Evolutionary conservation across 2,329 filamentous ascomycete species (phyloP).

Genomic region (Penicillium brasilianum): DNA sequence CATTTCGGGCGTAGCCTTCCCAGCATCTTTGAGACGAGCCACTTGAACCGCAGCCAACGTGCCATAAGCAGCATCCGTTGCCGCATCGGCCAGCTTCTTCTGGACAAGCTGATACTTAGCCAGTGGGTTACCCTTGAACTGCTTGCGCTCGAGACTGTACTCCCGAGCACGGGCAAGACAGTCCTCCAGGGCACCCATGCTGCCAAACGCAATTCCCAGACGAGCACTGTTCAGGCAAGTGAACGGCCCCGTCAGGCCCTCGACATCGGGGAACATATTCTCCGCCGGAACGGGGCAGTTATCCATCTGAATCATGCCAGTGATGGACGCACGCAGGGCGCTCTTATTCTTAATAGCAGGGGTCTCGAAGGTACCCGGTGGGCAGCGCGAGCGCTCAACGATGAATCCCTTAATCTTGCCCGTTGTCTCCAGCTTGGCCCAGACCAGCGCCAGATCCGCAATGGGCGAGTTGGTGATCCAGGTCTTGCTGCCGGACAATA

Average conservation of each 20-base stretch:
- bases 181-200: constrained; percentile 93
- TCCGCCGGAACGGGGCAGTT: constrained; percentile 83
- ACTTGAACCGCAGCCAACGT: constrained; percentile 91
- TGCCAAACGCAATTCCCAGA: constrained; percentile 91
- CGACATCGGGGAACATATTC: constrained; percentile 92
- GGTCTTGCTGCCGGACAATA: constrained; percentile 82
- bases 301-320: constrained; percentile 97
- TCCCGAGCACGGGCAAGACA: constrained; percentile 78
- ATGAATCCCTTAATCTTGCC: constrained; percentile 95
- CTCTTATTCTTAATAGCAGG: constrained; percentile 95
- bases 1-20: constrained; percentile 90
- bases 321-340: constrained; percentile 88
- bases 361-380: constrained; percentile 86
- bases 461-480: constrained; percentile 97
- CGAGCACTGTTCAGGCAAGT: constrained; percentile 92
- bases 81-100: constrained; percentile 94
- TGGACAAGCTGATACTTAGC: constrained; percentile 97
- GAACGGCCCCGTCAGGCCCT: constrained; percentile 88
- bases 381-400: constrained; percentile 82
- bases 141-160: constrained; percentile 90
- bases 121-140: constrained; percentile 94
- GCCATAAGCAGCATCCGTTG: constrained; percentile 88
- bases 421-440: constrained; percentile 89
- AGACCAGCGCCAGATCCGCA: constrained; percentile 81
- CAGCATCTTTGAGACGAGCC: constrained; percentile 88